Conservation (phyloP, 257 asterid species). For the Anisodus tanguticus region DNA sequence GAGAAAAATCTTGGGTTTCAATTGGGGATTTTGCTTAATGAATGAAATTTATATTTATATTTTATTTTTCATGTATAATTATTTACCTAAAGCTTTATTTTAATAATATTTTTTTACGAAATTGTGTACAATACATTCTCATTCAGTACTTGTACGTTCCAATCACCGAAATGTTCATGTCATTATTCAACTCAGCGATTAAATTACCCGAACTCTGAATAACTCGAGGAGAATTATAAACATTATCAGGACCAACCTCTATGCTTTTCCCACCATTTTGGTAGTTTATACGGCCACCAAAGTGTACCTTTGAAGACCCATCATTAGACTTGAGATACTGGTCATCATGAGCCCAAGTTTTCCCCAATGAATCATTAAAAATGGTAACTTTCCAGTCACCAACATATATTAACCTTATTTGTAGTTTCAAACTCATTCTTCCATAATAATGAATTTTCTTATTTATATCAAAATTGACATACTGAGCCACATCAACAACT, state of each 20-base stretch:
- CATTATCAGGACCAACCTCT: constrained; percentile 90
- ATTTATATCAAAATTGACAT: constrained; percentile 46
- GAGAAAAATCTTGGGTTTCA: no score
- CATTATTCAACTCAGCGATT: constrained; percentile 53
- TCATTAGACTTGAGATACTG: constrained; percentile 43
- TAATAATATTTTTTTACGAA: no score
- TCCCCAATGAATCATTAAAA: constrained; percentile 89
- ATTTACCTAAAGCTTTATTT: no score
- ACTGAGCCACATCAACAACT: constrained; percentile 67
- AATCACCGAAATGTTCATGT: constrained; percentile 69
- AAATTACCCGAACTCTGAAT: constrained; percentile 53
- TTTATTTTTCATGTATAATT: no score
- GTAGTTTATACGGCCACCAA: constrained; percentile 71
- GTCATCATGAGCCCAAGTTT: constrained; percentile 83
- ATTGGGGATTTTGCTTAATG: no score
- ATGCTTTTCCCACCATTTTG: constrained; percentile 77
- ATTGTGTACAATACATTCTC: no score
- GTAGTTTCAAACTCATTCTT: constrained; percentile 71
- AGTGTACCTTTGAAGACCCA: constrained; percentile 47
- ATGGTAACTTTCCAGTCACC: constrained; percentile 93
- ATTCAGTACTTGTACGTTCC: constrained; percentile 64
- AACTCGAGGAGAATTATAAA: constrained; percentile 76
- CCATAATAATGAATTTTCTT: constrained; percentile 55
- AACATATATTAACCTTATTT: constrained; percentile 68
- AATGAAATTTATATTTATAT: no score